Evolutionary conservation across 768 basidiomycete genomes (phyloP).

Genomic region (Lentinus brumalis): DNA sequence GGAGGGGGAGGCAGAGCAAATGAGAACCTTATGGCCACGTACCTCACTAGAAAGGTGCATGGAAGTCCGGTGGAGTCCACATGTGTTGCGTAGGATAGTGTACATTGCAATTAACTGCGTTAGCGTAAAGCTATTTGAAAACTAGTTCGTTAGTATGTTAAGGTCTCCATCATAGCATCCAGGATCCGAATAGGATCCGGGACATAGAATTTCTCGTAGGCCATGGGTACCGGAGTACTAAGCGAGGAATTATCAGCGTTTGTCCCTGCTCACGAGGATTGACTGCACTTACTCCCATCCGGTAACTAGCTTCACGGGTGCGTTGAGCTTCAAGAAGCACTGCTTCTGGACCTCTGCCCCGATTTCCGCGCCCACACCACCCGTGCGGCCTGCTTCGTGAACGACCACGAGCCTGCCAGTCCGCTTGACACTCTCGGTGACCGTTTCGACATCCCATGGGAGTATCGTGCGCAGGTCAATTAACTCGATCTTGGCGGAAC

Average conservation of each 20-base stretch:
- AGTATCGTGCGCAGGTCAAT: slow-evolving; percentile 89
- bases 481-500: slow-evolving; percentile 77
- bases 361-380: slow-evolving; percentile 89
- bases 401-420: slow-evolving; percentile 88
- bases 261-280: background rate
- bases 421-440: slow-evolving; percentile 80
- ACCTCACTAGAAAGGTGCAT: background rate
- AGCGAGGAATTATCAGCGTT: slow-evolving; percentile 4
- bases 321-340: slow-evolving; percentile 85
- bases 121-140: background rate
- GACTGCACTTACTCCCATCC: slow-evolving; percentile 87
- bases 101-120: slow-evolving; percentile 3
- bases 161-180: slow-evolving; percentile 82
- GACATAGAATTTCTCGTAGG: slow-evolving; percentile 91
- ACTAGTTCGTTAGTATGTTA: slow-evolving; percentile 54
- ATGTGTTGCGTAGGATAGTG: background rate
- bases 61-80: background rate
- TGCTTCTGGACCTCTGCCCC: slow-evolving; percentile 88
- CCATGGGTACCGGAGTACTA: slow-evolving; percentile 81
- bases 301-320: slow-evolving; percentile 83
- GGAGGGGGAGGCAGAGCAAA: too few relatives aligned
- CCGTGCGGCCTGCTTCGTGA: slow-evolving; percentile 88
- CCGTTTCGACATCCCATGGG: slow-evolving; percentile 84
- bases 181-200: slow-evolving; percentile 84
- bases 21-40: background rate